phyloP scores from a whole-genome alignment of 228 moss, liverwort and hornwort genomes.

The Sphagnum fallax region DNA sequence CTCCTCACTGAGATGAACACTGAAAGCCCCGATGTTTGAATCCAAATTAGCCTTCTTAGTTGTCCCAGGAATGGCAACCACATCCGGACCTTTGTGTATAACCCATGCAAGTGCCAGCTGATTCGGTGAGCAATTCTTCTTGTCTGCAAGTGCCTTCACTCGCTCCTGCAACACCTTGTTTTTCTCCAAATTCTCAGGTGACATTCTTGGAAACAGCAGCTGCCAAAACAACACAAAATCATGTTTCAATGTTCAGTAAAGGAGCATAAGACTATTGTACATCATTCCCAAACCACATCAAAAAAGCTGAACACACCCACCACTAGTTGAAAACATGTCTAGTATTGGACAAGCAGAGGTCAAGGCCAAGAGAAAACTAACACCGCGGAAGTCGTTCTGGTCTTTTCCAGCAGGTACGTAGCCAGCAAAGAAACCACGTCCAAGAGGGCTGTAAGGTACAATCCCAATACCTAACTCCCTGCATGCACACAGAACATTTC shows the following conservation, averaged over 20 bases:
- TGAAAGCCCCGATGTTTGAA: conserved; percentile 30
- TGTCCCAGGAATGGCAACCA: conserved; percentile 19
- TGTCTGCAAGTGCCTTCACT: conserved; percentile 7
- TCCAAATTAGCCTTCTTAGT: conserved; percentile 32
- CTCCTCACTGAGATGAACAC: conserved; percentile 12
- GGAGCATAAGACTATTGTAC: no score
- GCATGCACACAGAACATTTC: neutral
- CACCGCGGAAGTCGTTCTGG: neutral
- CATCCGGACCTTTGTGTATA: conserved; percentile 11
- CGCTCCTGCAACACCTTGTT: conserved; percentile 11
- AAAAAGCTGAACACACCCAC: neutral
- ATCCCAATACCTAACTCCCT: conserved; percentile 47
- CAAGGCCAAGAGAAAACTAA: no score
- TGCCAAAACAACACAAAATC: no score
- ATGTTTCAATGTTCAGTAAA: no score
- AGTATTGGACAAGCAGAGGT: no score
- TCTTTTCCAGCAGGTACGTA: neutral
- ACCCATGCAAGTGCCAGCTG: conserved; percentile 22
- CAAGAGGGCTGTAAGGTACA: conserved; percentile 36
- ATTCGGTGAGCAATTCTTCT: conserved; percentile 14
- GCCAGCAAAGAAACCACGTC: conserved; percentile 40
- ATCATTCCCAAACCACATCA: neutral
- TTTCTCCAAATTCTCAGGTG: conserved; percentile 14
- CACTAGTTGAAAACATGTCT: neutral
- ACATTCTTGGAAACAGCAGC: no score